phyloP scores from a whole-genome alignment of 2,329 filamentous ascomycete genomes.

The Basipetospora chlamydospora region DNA sequence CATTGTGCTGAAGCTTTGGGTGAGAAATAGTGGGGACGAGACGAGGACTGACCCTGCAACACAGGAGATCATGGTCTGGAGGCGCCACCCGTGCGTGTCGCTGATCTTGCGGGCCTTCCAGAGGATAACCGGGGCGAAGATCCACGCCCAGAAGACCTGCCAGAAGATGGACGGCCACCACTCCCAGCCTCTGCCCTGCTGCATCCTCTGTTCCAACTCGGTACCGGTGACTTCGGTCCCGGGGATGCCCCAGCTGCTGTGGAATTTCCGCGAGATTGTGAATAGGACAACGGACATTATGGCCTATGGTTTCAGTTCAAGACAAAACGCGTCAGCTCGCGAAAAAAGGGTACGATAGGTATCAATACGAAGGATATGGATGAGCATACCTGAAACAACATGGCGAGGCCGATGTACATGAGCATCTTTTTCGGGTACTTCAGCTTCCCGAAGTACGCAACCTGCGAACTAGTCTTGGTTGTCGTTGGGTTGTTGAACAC shows the following conservation, averaged over 20 bases:
- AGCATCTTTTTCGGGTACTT: slow-evolving; percentile 35
- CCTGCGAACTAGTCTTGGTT: too few species aligned
- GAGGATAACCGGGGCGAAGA: slow-evolving; percentile 45
- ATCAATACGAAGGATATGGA: background rate
- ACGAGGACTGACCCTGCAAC: slow-evolving; percentile 24
- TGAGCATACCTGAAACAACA: slow-evolving; percentile 38
- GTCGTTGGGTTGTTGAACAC: slow-evolving; percentile 8
- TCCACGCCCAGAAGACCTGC: slow-evolving; percentile 50
- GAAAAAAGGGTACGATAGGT: background rate
- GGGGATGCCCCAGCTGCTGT: slow-evolving; percentile 43
- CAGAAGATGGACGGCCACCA: slow-evolving; percentile 54
- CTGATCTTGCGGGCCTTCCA: slow-evolving; percentile 45
- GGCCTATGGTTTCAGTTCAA: slow-evolving; percentile 4
- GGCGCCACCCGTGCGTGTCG: slow-evolving; percentile 52
- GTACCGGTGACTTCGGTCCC: slow-evolving; percentile 46
- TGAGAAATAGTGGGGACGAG: too few species aligned
- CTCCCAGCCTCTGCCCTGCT: slow-evolving; percentile 43
- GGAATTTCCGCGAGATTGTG: slow-evolving; percentile 51
- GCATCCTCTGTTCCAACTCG: slow-evolving; percentile 30
- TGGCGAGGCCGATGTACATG: slow-evolving; percentile 34
- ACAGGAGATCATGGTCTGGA: slow-evolving; percentile 43
- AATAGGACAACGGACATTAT: slow-evolving; percentile 42
- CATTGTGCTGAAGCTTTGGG: background rate
- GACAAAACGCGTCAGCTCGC: background rate
- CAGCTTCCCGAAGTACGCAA: slow-evolving; percentile 22